Percentiles rank a stretch among this genome's conserved stretches.
phyloP scores from a whole-genome alignment of 768 basidiomycete species.

The Boletus sp. region DNA sequence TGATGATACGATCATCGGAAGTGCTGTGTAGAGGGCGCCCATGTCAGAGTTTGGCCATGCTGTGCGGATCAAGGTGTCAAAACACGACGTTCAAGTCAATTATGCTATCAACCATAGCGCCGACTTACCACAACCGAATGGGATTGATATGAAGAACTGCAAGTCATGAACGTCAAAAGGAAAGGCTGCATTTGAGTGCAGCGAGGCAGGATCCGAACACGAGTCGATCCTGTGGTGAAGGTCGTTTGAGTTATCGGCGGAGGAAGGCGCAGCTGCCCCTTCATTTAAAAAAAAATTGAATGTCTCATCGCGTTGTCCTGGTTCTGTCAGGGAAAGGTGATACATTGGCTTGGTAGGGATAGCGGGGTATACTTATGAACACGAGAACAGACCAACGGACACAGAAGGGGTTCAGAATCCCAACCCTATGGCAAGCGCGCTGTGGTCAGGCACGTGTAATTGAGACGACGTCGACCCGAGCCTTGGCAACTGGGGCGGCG shows the following conservation, averaged over 20 bases:
- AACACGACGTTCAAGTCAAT: neutral
- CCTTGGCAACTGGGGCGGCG: neutral
- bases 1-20: conserved; percentile 6
- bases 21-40: neutral
- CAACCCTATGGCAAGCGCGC: neutral
- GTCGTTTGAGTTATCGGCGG: conserved; percentile 11
- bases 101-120: neutral
- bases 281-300: conserved; percentile 9
- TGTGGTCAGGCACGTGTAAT: conserved; percentile 11
- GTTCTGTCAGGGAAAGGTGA: conserved; percentile 4
- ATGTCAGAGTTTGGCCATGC: conserved; percentile 9
- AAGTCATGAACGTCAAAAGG: conserved; percentile 2
- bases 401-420: neutral
- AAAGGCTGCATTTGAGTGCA: neutral
- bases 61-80: conserved; percentile 3
- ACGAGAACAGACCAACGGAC: conserved; percentile 11
- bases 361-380: neutral
- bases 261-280: neutral
- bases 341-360: neutral
- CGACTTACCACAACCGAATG: conserved; percentile 1
- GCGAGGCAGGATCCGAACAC: conserved; percentile 1
- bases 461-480: conserved; percentile 4
- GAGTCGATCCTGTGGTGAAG: neutral
- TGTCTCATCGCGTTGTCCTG: neutral
- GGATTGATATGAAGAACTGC: neutral